Base-by-base conservation (phyloP, 2,329 filamentous ascomycete species). In the Diaporthe citrichinensis region DNA sequence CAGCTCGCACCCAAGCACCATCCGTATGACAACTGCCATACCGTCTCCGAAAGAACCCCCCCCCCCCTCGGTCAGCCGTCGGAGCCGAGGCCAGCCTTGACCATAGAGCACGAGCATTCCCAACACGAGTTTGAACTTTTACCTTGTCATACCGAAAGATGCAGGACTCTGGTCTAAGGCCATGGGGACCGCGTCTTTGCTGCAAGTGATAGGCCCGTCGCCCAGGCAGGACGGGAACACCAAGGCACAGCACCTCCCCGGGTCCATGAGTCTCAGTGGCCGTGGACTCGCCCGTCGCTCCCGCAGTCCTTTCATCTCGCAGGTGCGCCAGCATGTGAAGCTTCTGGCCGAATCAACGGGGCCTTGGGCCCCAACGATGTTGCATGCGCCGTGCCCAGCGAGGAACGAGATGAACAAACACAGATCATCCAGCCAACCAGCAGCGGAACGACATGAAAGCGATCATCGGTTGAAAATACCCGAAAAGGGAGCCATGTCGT, bases 301-400 rank as follows among this genome's bases (percentile, higher is more conserved):
- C 46, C 46, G 65, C 31, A 41, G 46, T 41, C 49, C 65, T 69
- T 41, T 69, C 65, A 69, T 55, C 34, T 69, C 49, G 65, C 49
- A 41, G n/a, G 49, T 25, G 9, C 34, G 25, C 31, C 62, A 39
- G 62, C 31, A 9, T 12, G 20, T 39, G 46, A 68, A 39, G 23
- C 61, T 65, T 20, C 41, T 44, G 20, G 41, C 41, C 28, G 61
- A 15, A 41, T 9, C 15, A n/a, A 4, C 28, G 15, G 7, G 39
- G 25, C 2, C 31, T 25, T 68, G 34, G 31, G 62, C 28, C 44
- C 41, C 61, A 49, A 67, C 61, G 17, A 49, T 25, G 61, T 49
- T 67, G 44, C 41, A n/a, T 31, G 61, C 28, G 44, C 20, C 41
- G 59, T 34, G 65, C 65, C 34, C n/a, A 69, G 46, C 49, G 65